These are phyloP conservation scores for Colletotrichum tropicale DNA, from an alignment of 2,329 filamentous ascomycete genomes.

Conservation along the genomic window DNA sequence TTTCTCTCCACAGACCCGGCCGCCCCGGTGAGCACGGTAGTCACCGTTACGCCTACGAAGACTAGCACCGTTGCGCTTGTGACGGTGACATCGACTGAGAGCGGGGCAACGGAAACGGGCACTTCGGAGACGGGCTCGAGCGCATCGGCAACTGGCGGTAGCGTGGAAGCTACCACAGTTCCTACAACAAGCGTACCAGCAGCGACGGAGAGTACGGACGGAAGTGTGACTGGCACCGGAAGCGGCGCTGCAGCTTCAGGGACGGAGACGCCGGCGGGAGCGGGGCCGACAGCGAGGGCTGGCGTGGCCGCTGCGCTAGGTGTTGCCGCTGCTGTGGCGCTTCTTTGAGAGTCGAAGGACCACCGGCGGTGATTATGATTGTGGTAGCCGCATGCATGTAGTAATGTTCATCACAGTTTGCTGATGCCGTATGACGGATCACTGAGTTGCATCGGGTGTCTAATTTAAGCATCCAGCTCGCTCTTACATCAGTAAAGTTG, in stretches of 20 bases:
- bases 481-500: background rate
- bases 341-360: background rate
- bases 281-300: conserved; percentile 3
- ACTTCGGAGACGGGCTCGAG: background rate
- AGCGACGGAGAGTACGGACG: background rate
- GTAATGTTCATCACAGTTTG: background rate
- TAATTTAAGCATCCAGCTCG: background rate
- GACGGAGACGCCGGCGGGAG: background rate
- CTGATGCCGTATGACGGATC: background rate
- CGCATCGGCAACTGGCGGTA: background rate
- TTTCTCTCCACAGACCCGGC: background rate
- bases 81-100: background rate
- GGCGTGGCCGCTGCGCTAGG: background rate
- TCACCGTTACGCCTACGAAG: background rate
- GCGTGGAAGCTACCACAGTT: background rate
- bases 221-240: background rate
- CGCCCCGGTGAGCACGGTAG: background rate
- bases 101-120: background rate
- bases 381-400: too few species aligned
- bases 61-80: background rate
- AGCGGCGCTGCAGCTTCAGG: background rate
- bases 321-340: background rate
- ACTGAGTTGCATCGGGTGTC: background rate
- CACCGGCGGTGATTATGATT: too few species aligned
- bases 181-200: background rate